Evolutionary conservation across 2,329 filamentous ascomycete species (phyloP), one percentile per base, ranked within the genome.

Genomic region (Metarhizium brunneum): DNA sequence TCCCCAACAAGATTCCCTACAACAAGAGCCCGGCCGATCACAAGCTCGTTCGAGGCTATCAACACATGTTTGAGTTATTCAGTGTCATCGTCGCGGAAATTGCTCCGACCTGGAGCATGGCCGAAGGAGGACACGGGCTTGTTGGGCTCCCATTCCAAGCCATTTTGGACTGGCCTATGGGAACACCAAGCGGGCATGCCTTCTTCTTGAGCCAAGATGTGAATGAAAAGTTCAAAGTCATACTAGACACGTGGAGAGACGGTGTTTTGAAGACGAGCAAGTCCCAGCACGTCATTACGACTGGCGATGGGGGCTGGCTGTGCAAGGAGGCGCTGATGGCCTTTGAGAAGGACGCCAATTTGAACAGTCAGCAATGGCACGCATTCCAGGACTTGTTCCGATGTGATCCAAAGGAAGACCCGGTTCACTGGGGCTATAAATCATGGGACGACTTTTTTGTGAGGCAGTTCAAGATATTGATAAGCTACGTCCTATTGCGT

Each of bases 391-490:
- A 61, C 14, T 50, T 64, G 7, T 65, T 63, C 51, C 11, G 53
- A 3, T 65, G 63, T 11, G 58, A 65, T n/a, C 60, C 62, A 0
- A 16, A 47, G 7, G 43, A 29, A 11, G 59, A 57, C 10, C 52
- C 48, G 0, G 40, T 35, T 2, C 56, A 61, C 43, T 60, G 50
- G 58, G 83, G 84, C 5, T 87, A 74, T 71, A 76, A 71, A 47
- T 84, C 80, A 0, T 87, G 84, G 84, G 84, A 87, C 59, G 69
- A 71, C 60, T 87, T 86, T 69, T 87, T 87, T 68, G 82, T 78
- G 0, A 74, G 84, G 7, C 53, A 70, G 2, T 79, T 85, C 59
- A 71, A 68, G 53, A 64, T 11, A 51, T 55, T 8, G 58, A 64
- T 35, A 35, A 32, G 2, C 70, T 79, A 1, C 76, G 84, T 0